These are phyloP conservation scores for Adansonia gregorii DNA, from an alignment of 441 rosid genomes.

Conservation along the genomic window DNA sequence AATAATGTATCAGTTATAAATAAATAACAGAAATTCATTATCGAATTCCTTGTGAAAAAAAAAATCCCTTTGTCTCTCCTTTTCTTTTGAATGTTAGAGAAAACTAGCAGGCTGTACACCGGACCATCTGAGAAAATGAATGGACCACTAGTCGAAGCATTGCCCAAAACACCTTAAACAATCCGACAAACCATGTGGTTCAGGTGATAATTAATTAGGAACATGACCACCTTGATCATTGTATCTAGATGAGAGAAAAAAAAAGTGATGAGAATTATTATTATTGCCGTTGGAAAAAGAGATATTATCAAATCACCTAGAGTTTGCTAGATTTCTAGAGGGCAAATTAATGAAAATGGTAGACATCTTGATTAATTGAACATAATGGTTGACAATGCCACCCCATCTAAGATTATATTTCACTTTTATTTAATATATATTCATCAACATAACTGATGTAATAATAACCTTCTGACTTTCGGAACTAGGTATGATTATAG, in stretches of 20 bases:
- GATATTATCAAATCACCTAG: slow-evolving; percentile 25
- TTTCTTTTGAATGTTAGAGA: neutral
- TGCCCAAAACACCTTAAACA: slow-evolving; percentile 13
- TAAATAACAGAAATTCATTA: too few relatives aligned
- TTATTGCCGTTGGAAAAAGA: slow-evolving; percentile 34
- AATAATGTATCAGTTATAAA: too few relatives aligned
- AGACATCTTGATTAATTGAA: slow-evolving; percentile 45
- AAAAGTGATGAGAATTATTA: neutral
- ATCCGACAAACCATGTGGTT: slow-evolving; percentile 54
- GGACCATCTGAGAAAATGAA: slow-evolving; percentile 12
- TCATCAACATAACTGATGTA: slow-evolving; percentile 43
- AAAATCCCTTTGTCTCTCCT: neutral
- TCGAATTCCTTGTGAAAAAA: neutral
- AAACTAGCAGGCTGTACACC: neutral
- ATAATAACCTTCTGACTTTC: slow-evolving; percentile 53
- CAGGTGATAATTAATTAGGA: slow-evolving; percentile 32
- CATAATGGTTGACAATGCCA: slow-evolving; percentile 45
- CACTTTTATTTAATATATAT: slow-evolving; percentile 22
- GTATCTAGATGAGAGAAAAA: slow-evolving; percentile 16
- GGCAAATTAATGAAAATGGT: slow-evolving; percentile 31
- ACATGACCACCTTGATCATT: slow-evolving; percentile 27
- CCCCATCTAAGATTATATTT: slow-evolving; percentile 34
- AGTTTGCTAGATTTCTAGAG: slow-evolving; percentile 39
- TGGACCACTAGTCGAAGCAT: slow-evolving; percentile 25
- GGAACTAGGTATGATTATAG: slow-evolving; percentile 36